Conservation (phyloP, 805 yeast genomes). For the Starmerella potacharoeniae region DNA sequence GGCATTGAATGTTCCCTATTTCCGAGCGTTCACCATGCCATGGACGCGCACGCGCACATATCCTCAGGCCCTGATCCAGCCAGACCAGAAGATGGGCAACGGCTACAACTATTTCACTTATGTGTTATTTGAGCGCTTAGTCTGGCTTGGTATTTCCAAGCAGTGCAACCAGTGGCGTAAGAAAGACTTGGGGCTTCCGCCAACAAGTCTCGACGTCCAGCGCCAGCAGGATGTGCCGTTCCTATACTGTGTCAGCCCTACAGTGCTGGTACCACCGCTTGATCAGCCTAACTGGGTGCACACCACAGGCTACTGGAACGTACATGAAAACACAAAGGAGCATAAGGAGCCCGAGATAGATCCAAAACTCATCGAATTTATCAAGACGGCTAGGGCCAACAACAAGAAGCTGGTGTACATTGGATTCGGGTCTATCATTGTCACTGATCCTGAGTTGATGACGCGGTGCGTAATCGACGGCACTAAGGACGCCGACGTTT, state of each 20-base stretch:
- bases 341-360: conserved; percentile 37
- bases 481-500: conserved; percentile 65
- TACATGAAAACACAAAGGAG: conserved; percentile 45
- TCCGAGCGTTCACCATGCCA: conserved; percentile 96
- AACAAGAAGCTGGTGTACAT: conserved; percentile 71
- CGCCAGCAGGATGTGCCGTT: conserved; percentile 79
- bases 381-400: conserved; percentile 42
- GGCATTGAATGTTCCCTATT: conserved; percentile 77
- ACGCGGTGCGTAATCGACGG: conserved; percentile 72
- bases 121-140: conserved; percentile 81
- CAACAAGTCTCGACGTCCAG: conserved; percentile 57
- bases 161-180: conserved; percentile 85
- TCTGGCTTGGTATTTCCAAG: conserved; percentile 84
- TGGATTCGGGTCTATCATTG: conserved; percentile 94
- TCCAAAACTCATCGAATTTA: conserved; percentile 43
- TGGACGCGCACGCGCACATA: conserved; percentile 94
- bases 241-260: conserved; percentile 77
- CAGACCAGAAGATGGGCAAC: conserved; percentile 87
- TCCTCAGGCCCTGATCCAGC: conserved; percentile 92
- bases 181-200: conserved; percentile 48
- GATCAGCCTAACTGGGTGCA: conserved; percentile 94
- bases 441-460: conserved; percentile 64
- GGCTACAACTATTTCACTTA: conserved; percentile 87
- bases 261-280: conserved; percentile 81
- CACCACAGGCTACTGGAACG: conserved; percentile 92